Conservation (phyloP, 2,329 filamentous ascomycete species). For the Diaporthe humulicola region DNA sequence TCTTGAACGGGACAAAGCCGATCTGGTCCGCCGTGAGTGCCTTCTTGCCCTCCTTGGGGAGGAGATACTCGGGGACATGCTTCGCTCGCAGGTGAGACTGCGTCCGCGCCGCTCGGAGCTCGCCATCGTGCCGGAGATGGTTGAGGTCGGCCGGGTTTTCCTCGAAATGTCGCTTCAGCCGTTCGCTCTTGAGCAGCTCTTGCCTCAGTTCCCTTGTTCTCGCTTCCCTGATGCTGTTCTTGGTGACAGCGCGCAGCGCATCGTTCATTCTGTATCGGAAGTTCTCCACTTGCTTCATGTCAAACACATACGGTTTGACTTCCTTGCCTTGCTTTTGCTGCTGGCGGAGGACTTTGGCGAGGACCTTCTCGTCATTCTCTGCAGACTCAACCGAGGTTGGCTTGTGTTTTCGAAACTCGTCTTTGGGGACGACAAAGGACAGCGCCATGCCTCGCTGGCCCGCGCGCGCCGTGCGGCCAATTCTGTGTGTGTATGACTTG, state of each 20-base stretch:
- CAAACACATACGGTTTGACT: constrained; percentile 92
- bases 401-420: constrained; percentile 89
- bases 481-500: constrained; percentile 96
- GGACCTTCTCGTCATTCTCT: constrained; percentile 86
- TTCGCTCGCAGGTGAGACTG: constrained; percentile 84
- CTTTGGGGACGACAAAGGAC: constrained; percentile 90
- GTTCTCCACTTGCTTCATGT: constrained; percentile 92
- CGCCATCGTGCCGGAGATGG: constrained; percentile 90
- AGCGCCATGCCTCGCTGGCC: constrained; percentile 94
- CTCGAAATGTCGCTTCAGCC: constrained; percentile 94
- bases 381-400: constrained; percentile 82
- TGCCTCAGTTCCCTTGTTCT: constrained; percentile 88
- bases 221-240: constrained; percentile 90
- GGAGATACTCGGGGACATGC: constrained; percentile 92
- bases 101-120: constrained; percentile 84
- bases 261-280: constrained; percentile 97
- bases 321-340: constrained; percentile 85
- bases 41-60: constrained; percentile 82
- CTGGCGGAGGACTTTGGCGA: constrained; percentile 83
- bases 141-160: constrained; percentile 93
- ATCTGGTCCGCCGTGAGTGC: constrained; percentile 74
- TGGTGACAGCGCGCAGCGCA: constrained; percentile 89
- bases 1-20: constrained; percentile 80
- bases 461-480: constrained; percentile 92
- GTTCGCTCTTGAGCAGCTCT: constrained; percentile 93